Evolutionary conservation across 805 yeast species (phyloP), one percentile per base, ranked within the genome.

Genomic region (Sungouiozyma intestinalis): DNA sequence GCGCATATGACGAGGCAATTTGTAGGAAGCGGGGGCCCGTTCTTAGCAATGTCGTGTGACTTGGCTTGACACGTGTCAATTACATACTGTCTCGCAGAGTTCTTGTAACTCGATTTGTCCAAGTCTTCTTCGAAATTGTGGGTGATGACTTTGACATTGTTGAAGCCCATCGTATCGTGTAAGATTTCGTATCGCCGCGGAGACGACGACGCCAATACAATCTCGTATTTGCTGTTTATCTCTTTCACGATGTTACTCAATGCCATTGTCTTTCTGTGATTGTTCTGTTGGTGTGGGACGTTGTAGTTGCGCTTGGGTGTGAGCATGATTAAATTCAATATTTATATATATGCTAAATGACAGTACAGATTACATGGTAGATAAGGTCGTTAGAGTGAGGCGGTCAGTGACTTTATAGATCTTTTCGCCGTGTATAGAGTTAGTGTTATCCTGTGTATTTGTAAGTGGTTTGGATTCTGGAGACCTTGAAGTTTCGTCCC

Each of bases 201-300:
- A 0, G 97, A 88, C 1, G 83, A 73, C 2, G 95, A 85, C 0
- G 95, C 96, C 5, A 90, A 68, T 4, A 85, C 65, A 19, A 88
- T 64, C 3, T 59, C 53, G 32, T 44, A 52, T 1, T 33, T 16
- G 36, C 20, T 34, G 33, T 6, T 35, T 32, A 38, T 11, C 42
- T 39, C n/a, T 35, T 35, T 13, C 17, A 16, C 33, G 16, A 14
- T 14, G 15, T 27, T 4, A 6, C 35, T 38, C 17, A 11, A 24
- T 6, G 29, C 6, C 29, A 24, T 24, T 24, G 6, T 11, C 11
- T 11, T 24, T 6, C 11, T 7, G 29, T 24, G 29, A 24, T 24
- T 24, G 6, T 11, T 24, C n/a, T n/a, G n/a, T n/a, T 9, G 41
- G 34, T 27, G 11, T 33, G 4, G 36, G n/a, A 14, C 11, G 11